These are phyloP conservation scores for Boletus insuetus DNA, from an alignment of 768 basidiomycete species.

Conservation along the genomic window DNA sequence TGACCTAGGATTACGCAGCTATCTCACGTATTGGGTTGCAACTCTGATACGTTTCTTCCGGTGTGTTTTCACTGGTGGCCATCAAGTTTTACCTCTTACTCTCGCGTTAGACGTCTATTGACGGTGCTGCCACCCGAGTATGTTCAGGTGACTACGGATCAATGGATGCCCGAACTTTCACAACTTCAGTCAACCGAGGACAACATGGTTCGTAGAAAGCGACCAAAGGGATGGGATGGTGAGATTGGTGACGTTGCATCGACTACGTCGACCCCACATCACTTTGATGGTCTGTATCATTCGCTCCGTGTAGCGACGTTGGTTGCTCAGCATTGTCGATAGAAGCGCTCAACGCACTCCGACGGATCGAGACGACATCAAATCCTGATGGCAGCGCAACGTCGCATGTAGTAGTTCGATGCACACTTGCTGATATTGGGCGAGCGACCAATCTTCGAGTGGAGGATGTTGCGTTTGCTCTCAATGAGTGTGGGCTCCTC, in stretches of 20 bases:
- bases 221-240: conserved; percentile 74
- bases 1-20: conserved; percentile 87
- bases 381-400: conserved; percentile 68
- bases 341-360: conserved; percentile 57
- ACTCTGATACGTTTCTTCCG: conserved; percentile 82
- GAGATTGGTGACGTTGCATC: conserved; percentile 46
- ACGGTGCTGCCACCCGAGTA: conserved; percentile 58
- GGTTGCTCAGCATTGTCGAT: not conserved
- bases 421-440: conserved; percentile 77
- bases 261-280: conserved; percentile 32
- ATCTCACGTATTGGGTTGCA: conserved; percentile 85
- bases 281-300: conserved; percentile 40
- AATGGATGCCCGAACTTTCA: conserved; percentile 42
- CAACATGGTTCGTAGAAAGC: conserved; percentile 39
- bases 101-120: conserved; percentile 47
- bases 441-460: conserved; percentile 74
- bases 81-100: not conserved
- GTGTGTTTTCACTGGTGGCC: conserved; percentile 33
- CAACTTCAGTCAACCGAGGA: conserved; percentile 33
- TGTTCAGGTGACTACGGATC: conserved; percentile 42
- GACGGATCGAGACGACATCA: conserved; percentile 54
- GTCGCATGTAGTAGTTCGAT: conserved; percentile 63
- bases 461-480: conserved; percentile 86
- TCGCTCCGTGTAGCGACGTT: not conserved
- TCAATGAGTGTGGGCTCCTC: conserved; percentile 84